Evolutionary conservation across 1,284 basidiomycete species (phyloP).

Genomic region (Tilletiaria anomala): DNA sequence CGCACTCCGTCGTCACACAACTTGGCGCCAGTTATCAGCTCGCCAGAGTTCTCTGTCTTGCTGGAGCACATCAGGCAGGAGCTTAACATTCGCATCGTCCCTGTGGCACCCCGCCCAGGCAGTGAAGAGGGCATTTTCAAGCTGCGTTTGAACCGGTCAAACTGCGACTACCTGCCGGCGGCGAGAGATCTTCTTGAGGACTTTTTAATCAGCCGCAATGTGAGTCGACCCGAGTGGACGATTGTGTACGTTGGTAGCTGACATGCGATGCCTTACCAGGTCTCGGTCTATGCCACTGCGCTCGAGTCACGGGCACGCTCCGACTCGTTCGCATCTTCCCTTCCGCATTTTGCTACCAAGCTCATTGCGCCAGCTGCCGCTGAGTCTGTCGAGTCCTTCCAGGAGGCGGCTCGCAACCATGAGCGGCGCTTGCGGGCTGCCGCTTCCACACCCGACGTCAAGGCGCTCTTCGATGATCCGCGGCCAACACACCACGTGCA

Average conservation of each 20-base stretch:
- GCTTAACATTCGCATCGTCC: conserved; percentile 71
- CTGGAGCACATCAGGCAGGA: conserved; percentile 83
- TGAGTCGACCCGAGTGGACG: no score
- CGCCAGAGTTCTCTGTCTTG: conserved; percentile 66
- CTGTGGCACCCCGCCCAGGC: conserved; percentile 45
- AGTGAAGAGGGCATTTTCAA: conserved; percentile 63
- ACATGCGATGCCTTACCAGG: no score
- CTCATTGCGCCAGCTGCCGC: conserved; percentile 43
- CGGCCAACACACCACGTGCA: no score
- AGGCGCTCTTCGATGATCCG: conserved; percentile 88
- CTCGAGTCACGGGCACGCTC: conserved; percentile 41
- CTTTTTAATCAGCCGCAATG: conserved; percentile 68
- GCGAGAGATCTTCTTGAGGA: conserved; percentile 85
- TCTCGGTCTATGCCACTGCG: no score
- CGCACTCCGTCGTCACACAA: no score
- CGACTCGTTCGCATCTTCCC: conserved; percentile 84
- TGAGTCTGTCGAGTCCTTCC: conserved; percentile 28
- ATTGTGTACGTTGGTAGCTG: neutral
- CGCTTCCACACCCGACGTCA: conserved; percentile 81
- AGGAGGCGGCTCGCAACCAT: conserved; percentile 45
- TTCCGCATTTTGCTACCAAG: conserved; percentile 93
- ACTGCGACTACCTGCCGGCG: conserved; percentile 59
- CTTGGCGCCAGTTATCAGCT: conserved; percentile 57
- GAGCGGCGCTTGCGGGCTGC: conserved; percentile 61
- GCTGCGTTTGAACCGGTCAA: conserved; percentile 78